Evolutionary conservation across 805 yeast genomes (phyloP), one percentile per base, ranked within the genome.

Genomic region (Wickerhamiella musiphila): DNA sequence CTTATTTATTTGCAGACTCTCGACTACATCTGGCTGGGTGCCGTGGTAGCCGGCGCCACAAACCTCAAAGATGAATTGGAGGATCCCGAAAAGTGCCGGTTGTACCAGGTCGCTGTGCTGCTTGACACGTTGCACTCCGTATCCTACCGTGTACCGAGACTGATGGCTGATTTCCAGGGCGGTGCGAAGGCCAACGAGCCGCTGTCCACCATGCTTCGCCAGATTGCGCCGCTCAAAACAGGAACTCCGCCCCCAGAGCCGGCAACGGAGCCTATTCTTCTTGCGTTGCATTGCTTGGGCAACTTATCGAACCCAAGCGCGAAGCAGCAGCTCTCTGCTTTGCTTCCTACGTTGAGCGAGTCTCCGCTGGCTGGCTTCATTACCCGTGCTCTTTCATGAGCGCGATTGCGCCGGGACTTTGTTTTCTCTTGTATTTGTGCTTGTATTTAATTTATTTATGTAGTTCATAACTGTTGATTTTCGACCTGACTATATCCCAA

Each of bases 21-120:
- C 9, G 56, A 47, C 22, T 41, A 42, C 12, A 36, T 44, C 20
- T 52, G 57, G 53, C 45, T 58, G 6, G 60, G 59, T 2, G 45
- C 58, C 5, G 56, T 58, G 5, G 46, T 54, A n/a, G 49, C 47
- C 12, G 38, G 35, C 18, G 45, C 40, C 22, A 29, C 40, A 9
- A 33, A 42, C n/a, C 29, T 44, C 6, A 18, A 18, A 8, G 10
- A 15, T n/a, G 13, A 12, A 4, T 16, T 16, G 18, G 23, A 18
- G 2, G 28, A 33, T n/a, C 33, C 41, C 2, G 36, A 35, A 29
- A 20, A 14, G 20, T 27, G 23, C 18, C 35, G 43, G 18, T 44
- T 52, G 11, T 33, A 39, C 23, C 36, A 44, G 9, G 23, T 43
- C 6, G 34, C 32, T 4, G 39, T 36, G n/a, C 36, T 28, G 14